Percentiles rank a stretch among this genome's conserved stretches.
Conservation (phyloP, 768 basidiomycete genomes). For the Postia placenta region DNA sequence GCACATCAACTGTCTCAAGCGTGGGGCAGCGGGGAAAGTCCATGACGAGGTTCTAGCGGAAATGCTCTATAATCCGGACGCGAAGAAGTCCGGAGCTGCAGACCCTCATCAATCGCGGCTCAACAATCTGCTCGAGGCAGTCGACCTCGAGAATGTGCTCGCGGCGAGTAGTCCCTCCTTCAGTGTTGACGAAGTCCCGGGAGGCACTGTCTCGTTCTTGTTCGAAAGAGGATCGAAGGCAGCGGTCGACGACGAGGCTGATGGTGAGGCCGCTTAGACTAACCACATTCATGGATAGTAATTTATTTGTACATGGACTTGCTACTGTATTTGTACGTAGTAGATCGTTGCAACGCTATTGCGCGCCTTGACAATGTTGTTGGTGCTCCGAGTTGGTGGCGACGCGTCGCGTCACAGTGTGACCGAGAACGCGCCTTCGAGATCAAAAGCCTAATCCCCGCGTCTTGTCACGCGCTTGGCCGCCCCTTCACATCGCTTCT, state of each 20-base stretch:
- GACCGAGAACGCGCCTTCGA: too few species aligned
- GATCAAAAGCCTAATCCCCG: too few species aligned
- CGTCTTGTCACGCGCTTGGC: not conserved
- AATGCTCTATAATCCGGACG: conserved; percentile 30
- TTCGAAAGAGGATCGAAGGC: conserved; percentile 54
- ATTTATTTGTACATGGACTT: too few species aligned
- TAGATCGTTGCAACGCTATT: too few species aligned
- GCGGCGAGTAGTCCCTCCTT: conserved; percentile 25
- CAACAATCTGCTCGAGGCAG: conserved; percentile 32
- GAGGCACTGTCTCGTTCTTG: conserved; percentile 70
- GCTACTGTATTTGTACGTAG: too few species aligned
- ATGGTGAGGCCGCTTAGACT: conserved; percentile 3
- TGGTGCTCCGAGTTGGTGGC: too few species aligned
- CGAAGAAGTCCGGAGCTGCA: conserved; percentile 7
- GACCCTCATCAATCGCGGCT: conserved; percentile 21
- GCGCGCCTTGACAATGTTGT: too few species aligned
- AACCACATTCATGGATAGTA: too few species aligned
- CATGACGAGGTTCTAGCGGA: conserved; percentile 61
- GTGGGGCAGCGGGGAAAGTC: conserved; percentile 39
- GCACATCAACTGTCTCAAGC: conserved; percentile 69
- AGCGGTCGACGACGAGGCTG: conserved; percentile 9
- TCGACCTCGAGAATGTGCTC: conserved; percentile 43
- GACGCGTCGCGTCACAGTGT: too few species aligned
- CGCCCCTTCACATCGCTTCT: not conserved
- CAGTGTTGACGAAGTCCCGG: conserved; percentile 44